A percentile compares a stretch with the other conserved stretches of the same genome.
These are phyloP conservation scores for Saturnispora bothae DNA, from an alignment of 805 yeast genomes.

Conservation along the genomic window DNA sequence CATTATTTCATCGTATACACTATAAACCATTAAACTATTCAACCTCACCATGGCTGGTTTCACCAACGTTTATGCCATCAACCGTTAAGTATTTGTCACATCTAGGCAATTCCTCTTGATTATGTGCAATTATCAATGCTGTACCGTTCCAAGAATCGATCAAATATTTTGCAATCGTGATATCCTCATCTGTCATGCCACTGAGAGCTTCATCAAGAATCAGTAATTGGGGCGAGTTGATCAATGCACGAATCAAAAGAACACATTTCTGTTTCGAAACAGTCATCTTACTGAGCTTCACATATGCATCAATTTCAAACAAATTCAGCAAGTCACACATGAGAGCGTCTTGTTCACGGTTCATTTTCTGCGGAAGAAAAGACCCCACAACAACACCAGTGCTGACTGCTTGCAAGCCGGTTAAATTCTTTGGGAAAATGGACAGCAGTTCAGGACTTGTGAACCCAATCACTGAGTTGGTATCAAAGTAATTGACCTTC, in stretches of 20 bases:
- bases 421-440: constrained; percentile 53
- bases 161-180: constrained; percentile 44
- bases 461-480: constrained; percentile 72
- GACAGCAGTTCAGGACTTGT: constrained; percentile 91
- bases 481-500: constrained; percentile 59
- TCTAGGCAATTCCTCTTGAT: constrained; percentile 66
- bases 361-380: constrained; percentile 39
- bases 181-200: constrained; percentile 65
- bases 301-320: constrained; percentile 35
- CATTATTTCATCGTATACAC: too few species aligned
- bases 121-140: constrained; percentile 72
- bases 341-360: constrained; percentile 26
- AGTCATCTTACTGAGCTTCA: constrained; percentile 41
- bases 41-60: constrained; percentile 22
- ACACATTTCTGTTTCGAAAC: constrained; percentile 72
- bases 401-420: constrained; percentile 46
- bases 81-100: constrained; percentile 44
- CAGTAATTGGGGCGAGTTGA: constrained; percentile 67
- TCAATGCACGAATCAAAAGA: constrained; percentile 64
- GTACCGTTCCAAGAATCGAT: constrained; percentile 51
- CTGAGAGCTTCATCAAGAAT: constrained; percentile 90
- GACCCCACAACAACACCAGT: constrained; percentile 74
- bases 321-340: constrained; percentile 37
- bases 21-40: too few species aligned
- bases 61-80: constrained; percentile 24